A percentile compares a stretch with the other conserved stretches of the same genome.
Evolutionary conservation across 306 rosid species (phyloP).

Genomic region (Quercus cerris): DNA sequence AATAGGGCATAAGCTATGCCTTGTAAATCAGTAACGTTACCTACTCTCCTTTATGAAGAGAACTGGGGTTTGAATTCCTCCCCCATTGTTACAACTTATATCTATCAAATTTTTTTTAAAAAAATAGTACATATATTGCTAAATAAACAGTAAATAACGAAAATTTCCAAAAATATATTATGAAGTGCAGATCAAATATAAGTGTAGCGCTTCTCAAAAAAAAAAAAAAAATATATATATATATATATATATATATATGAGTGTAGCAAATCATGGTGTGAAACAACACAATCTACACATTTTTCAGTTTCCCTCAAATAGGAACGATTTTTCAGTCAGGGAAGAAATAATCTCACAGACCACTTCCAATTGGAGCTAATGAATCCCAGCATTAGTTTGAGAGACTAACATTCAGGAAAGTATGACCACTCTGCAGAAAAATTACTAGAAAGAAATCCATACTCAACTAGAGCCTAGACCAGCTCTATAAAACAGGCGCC

Average conservation of each 20-base stretch:
- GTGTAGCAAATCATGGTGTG: conserved; percentile 7
- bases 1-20: no score
- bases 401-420: conserved; percentile 9
- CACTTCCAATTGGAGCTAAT: conserved; percentile 10
- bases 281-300: conserved; percentile 20
- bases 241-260: no score
- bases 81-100: no score
- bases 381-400: conserved; percentile 4
- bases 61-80: no score
- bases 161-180: background rate
- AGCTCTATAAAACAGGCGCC: background rate
- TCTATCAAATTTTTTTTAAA: no score
- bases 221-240: no score
- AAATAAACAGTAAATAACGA: background rate
- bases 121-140: background rate
- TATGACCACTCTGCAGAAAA: background rate
- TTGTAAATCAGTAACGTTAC: no score
- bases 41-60: no score
- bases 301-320: background rate
- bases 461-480: background rate
- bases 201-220: no score
- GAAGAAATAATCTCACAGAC: background rate
- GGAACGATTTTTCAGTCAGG: background rate
- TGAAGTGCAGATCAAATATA: background rate
- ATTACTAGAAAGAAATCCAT: background rate